Conservation (phyloP, 2,329 filamentous ascomycete species). For the Torrubiellomyces zombiae region DNA sequence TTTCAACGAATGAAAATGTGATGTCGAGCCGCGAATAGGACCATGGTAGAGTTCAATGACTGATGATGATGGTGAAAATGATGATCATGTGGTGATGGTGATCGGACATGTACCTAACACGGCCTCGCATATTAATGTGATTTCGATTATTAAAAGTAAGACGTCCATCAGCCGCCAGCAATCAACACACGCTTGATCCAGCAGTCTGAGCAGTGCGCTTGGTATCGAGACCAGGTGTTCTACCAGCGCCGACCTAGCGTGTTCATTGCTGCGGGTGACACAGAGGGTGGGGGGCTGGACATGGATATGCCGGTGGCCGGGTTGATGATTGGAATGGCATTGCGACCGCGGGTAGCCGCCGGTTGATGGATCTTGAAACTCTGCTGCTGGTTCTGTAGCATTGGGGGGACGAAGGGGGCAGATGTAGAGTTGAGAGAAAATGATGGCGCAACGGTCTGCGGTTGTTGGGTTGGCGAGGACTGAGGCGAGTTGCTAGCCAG, state of each 20-base stretch:
- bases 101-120: no score
- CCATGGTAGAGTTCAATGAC: no score
- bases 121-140: no score
- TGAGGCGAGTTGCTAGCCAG: constrained; percentile 88
- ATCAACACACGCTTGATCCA: no score
- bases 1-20: no score
- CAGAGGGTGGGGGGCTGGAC: constrained; percentile 68
- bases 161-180: no score
- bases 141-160: no score
- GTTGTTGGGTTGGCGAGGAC: constrained; percentile 78
- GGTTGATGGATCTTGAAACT: constrained; percentile 81
- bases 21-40: no score
- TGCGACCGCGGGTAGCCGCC: constrained; percentile 72
- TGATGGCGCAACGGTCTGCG: constrained; percentile 58
- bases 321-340: constrained; percentile 96
- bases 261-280: constrained; percentile 46
- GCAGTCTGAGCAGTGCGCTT: no score
- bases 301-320: constrained; percentile 78
- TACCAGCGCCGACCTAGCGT: constrained; percentile 38
- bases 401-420: constrained; percentile 47
- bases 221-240: no score
- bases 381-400: constrained; percentile 47
- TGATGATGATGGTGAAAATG: no score
- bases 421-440: constrained; percentile 58
- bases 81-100: no score